Percentiles rank a stretch among this genome's conserved stretches.
Conservation (phyloP, 768 basidiomycete genomes). For the Kwoniella sp. region DNA sequence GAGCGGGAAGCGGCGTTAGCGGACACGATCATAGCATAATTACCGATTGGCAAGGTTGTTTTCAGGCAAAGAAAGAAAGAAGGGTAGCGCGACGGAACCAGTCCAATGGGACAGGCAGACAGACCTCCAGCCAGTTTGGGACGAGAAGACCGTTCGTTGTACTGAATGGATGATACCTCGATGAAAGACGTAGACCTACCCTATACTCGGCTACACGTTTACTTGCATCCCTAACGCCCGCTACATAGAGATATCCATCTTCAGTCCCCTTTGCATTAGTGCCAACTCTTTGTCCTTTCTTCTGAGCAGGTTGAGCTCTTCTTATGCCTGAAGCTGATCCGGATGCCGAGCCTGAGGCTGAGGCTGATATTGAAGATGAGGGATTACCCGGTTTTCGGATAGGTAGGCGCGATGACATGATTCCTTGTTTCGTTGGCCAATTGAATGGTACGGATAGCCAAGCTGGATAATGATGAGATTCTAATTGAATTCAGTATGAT, state of each 20-base stretch:
- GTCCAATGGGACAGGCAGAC: too few relatives aligned
- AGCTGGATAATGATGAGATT: too few relatives aligned
- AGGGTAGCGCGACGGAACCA: too few relatives aligned
- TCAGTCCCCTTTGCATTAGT: slow-evolving; percentile 37
- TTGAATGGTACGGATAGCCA: too few relatives aligned
- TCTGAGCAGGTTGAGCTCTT: background rate
- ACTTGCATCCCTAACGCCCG: slow-evolving; percentile 49
- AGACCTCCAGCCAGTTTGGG: too few relatives aligned
- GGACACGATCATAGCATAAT: too few relatives aligned
- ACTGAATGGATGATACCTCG: background rate
- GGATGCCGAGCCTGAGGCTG: slow-evolving; percentile 1
- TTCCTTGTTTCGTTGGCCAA: too few relatives aligned
- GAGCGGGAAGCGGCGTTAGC: too few relatives aligned
- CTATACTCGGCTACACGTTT: slow-evolving; percentile 46
- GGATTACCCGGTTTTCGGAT: slow-evolving; percentile 14
- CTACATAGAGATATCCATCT: slow-evolving; percentile 49
- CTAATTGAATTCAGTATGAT: too few relatives aligned
- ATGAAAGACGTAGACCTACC: slow-evolving; percentile 33
- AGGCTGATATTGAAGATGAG: slow-evolving; percentile 3
- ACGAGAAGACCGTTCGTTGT: too few relatives aligned
- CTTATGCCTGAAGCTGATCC: background rate
- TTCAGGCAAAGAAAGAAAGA: too few relatives aligned
- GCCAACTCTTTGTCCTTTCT: slow-evolving; percentile 29
- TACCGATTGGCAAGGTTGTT: too few relatives aligned
- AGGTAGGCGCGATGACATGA: slow-evolving; percentile 17